These are phyloP conservation scores for Trichocomaceae sp. DNA, from an alignment of 2,329 filamentous ascomycete genomes.

Conservation along the genomic window DNA sequence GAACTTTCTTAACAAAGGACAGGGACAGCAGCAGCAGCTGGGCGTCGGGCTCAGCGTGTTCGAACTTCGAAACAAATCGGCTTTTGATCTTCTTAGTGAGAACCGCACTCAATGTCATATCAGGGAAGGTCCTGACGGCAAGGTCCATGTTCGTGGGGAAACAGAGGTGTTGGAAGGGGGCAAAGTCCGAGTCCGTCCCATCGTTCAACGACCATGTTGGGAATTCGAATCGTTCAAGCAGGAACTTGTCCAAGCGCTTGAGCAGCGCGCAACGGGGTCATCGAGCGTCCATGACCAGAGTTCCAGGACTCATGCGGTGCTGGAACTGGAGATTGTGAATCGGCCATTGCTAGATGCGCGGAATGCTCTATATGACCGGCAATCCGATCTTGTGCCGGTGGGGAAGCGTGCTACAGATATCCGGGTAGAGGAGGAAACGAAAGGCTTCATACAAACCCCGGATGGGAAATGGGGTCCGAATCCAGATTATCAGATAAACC, in stretches of 20 bases:
- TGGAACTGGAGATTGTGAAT: conserved; percentile 40
- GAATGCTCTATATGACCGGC: conserved; percentile 34
- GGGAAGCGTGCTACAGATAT: conserved; percentile 39
- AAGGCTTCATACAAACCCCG: conserved; percentile 21
- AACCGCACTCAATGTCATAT: conserved; percentile 33
- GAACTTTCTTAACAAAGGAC: conserved; percentile 19
- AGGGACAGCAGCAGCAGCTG: conserved; percentile 17
- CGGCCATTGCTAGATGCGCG: conserved; percentile 30
- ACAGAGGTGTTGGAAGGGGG: conserved; percentile 38
- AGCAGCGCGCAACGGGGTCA: conserved; percentile 28
- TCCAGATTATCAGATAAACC: conserved; percentile 31
- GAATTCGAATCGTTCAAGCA: conserved; percentile 27
- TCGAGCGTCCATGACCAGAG: conserved; percentile 42
- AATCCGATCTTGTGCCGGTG: conserved; percentile 42
- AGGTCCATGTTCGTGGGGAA: conserved; percentile 37
- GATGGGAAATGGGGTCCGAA: conserved; percentile 31
- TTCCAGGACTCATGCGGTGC: conserved; percentile 40
- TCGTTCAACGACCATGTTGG: conserved; percentile 25
- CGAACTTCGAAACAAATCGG: conserved; percentile 38
- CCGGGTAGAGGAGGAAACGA: conserved; percentile 34
- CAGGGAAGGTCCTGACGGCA: conserved; percentile 37
- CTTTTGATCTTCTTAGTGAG: conserved; percentile 38
- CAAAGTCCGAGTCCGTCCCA: conserved; percentile 38
- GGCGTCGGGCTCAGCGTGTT: conserved; percentile 37
- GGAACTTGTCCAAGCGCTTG: conserved; percentile 26